Evolutionary conservation across 306 rosid genomes (phyloP), one percentile per base, ranked within the genome.

Genomic region (Vicia sativa): DNA sequence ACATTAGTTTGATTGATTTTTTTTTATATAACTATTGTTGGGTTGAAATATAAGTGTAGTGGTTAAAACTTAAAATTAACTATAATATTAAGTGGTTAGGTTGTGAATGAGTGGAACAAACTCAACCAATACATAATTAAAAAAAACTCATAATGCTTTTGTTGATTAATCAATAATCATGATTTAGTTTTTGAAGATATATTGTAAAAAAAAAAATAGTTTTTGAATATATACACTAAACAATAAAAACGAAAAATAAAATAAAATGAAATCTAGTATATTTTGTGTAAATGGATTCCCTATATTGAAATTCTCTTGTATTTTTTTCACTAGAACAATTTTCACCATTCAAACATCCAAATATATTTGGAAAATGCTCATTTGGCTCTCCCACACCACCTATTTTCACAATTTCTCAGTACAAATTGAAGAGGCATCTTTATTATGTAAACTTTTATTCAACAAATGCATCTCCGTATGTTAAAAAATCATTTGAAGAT

Each of bases 1-100:
- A 28, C 25, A 21, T 58, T 31, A 49, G 62, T 31, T 67, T 57
- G 74, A 31, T 56, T 54, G 69, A 63, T 72, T 12, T 31, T 72
- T 72, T 21, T 77, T 72, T 73, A 67, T 83, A 77, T 74, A 77
- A 59, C 29, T 79, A 74, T 71, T 68, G 49, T 25, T 49, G 66
- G 77, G 41, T 64, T 58, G 16, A 45, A 44, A 7, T 31, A 49
- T 18, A 18, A 73, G 79, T 79, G 79, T 71, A 31, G 79, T 74
- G 37, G 77, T 74, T 79, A 39, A 31, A 66, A 46, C 13, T 74
- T 79, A 19, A 52, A 66, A 46, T 35, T 62, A 62, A 8, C 43
- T 18, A 38, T 67, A 49, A 68, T 60, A 56, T 45, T 16, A 25
- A 38, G 42, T 53, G 41, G 61, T 49, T 72, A 50, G 77, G 70